Evolutionary conservation across 1,284 basidiomycete species (phyloP), one percentile per base, ranked within the genome.

Genomic region (Microbotryum violaceum): DNA sequence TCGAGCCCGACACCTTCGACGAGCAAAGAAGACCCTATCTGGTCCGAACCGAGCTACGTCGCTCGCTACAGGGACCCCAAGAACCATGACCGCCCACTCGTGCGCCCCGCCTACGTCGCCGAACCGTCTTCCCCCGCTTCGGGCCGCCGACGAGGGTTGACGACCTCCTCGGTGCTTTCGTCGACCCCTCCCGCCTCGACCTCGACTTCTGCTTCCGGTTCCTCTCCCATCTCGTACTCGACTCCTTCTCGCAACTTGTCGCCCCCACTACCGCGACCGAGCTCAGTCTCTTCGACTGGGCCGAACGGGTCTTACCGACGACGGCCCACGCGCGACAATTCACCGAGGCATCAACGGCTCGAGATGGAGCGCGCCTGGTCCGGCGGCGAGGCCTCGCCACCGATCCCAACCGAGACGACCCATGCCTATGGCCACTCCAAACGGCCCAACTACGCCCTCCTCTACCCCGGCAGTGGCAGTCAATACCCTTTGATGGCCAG

Each of bases 401-500:
- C 65, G 21, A 63, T 69, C 45, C 67, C 67, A 6, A 60, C 63
- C 56, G 63, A 66, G 49, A 53, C 47, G 10, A 60, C 66, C 54
- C 46, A 51, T 18, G 56, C 60, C 3, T 49, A 64, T 27, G 46
- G 55, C 6, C 53, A 65, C 8, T 27, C 31, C 20, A 8, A 16
- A 0, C 46, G 57, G 4, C 67, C 65, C n/a, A 57, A 57, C n/a
- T 62, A 67, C 42, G 64, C 70, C 25, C 57, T 71, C 49, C 61
- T 72, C 31, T 73, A 73, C 57, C 71, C 72, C 20, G 73, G 73
- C 14, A 68, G 66, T 5, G 72, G 73, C 1, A 70, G 68, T 23
- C 72, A 73, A 55, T 74, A 74, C 49, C 67, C 72, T 37, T 67
- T 69, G 25, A 73, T 73, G 73, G 71, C 70, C n/a, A 29, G 59